Conservation (phyloP, 768 basidiomycete genomes). For the Leccinum variicolor region DNA sequence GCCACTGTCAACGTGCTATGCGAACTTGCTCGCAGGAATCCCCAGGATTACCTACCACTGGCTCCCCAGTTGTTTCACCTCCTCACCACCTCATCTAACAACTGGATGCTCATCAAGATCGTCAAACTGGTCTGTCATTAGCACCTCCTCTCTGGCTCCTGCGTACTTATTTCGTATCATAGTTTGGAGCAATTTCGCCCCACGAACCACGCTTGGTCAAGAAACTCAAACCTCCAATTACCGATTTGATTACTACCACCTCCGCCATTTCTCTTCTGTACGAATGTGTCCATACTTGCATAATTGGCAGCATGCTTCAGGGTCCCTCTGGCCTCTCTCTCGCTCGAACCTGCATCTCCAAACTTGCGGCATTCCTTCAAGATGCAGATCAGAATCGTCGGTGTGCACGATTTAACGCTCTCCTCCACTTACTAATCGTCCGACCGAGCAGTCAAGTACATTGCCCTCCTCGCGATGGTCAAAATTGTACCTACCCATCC, state of each 20-base stretch:
- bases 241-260: constrained; percentile 92
- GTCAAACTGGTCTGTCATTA: constrained; percentile 78
- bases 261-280: constrained; percentile 94
- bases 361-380: constrained; percentile 86
- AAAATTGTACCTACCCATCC: constrained; percentile 95
- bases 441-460: constrained; percentile 83
- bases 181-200: constrained; percentile 94
- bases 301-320: constrained; percentile 94
- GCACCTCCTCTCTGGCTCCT: not conserved
- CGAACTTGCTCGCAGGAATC: constrained; percentile 81
- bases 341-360: constrained; percentile 87
- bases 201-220: constrained; percentile 90
- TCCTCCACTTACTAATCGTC: constrained; percentile 14
- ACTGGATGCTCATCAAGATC: constrained; percentile 99
- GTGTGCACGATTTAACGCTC: constrained; percentile 33
- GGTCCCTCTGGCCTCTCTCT: constrained; percentile 72
- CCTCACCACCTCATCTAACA: constrained; percentile 91
- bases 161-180: constrained; percentile 1
- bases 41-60: constrained; percentile 75
- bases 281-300: constrained; percentile 98
- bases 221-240: constrained; percentile 92
- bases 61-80: constrained; percentile 94
- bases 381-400: constrained; percentile 94
- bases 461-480: constrained; percentile 89
- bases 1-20: constrained; percentile 93